Conservation (phyloP, 164 flowering plant species). For the Vitis riparia region DNA sequence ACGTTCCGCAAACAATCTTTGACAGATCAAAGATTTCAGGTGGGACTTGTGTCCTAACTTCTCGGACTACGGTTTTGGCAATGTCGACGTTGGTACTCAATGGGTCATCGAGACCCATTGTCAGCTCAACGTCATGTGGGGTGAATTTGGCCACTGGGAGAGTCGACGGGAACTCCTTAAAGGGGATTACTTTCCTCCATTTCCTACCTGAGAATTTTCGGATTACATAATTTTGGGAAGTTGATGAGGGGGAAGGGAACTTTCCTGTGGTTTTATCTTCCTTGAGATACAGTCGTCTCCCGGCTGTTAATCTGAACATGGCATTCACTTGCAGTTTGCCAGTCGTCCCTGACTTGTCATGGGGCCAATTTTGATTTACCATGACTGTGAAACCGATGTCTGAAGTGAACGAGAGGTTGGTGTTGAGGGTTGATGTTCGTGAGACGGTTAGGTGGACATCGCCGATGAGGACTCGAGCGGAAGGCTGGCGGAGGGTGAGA, state of each 20-base stretch:
- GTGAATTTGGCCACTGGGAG: constrained; percentile 75
- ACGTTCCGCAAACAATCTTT: constrained; percentile 79
- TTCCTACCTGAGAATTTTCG: constrained; percentile 41
- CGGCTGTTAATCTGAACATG: constrained; percentile 47
- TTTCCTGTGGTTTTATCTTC: constrained; percentile 40
- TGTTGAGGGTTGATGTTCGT: constrained; percentile 33
- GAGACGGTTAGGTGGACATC: constrained; percentile 51
- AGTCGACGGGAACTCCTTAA: constrained; percentile 73
- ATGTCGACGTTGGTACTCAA: constrained; percentile 30
- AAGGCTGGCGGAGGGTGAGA: constrained; percentile 81
- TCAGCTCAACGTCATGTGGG: constrained; percentile 55
- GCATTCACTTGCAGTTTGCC: constrained; percentile 62
- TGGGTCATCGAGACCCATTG: constrained; percentile 52
- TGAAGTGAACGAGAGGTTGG: constrained; percentile 47
- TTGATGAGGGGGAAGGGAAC: constrained; percentile 16
- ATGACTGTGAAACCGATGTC: constrained; percentile 67
- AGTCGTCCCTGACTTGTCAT: constrained; percentile 57
- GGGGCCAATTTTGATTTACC: constrained; percentile 74
- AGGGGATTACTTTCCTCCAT: constrained; percentile 53
- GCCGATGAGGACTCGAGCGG: constrained; percentile 67
- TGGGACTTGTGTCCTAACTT: constrained; percentile 68
- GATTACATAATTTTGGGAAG: constrained; percentile 26
- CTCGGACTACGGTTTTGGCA: constrained; percentile 51
- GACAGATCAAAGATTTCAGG: constrained; percentile 89
- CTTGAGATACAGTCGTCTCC: constrained; percentile 60